phyloP scores from a whole-genome alignment of 192 early-diverging fungal species.

The Coemansia javaensis region DNA sequence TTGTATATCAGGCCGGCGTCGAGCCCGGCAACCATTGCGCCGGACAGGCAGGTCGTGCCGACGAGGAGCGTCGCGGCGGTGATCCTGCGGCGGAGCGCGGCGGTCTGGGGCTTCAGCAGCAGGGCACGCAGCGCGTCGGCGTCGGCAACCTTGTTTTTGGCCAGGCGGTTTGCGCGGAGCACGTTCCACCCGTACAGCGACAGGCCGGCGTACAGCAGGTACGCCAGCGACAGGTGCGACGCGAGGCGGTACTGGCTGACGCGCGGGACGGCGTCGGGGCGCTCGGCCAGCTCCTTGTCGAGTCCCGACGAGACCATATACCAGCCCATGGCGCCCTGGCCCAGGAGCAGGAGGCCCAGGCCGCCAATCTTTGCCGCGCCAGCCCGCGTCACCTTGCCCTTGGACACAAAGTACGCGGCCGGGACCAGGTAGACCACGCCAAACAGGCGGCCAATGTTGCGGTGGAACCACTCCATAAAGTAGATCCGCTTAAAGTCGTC shows the following conservation, averaged over 20 bases:
- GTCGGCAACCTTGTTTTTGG: slow-evolving; percentile 47
- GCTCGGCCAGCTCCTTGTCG: slow-evolving; percentile 69
- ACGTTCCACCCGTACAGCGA: slow-evolving; percentile 76
- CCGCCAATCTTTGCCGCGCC: slow-evolving; percentile 59
- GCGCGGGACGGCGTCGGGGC: slow-evolving; percentile 76
- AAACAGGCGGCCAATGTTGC: slow-evolving; percentile 91
- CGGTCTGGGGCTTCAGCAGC: slow-evolving; percentile 56
- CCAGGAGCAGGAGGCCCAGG: slow-evolving; percentile 63
- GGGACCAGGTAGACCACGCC: slow-evolving; percentile 84
- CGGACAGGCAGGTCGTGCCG: slow-evolving; percentile 83
- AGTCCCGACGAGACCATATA: slow-evolving; percentile 97
- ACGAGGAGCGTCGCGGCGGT: slow-evolving; percentile 54
- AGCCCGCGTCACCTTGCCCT: slow-evolving; percentile 68
- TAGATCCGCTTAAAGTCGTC: slow-evolving; percentile 96
- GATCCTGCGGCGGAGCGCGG: slow-evolving; percentile 49
- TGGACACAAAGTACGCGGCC: slow-evolving; percentile 75
- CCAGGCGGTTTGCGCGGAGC: slow-evolving; percentile 63
- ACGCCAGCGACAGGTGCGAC: slow-evolving; percentile 84
- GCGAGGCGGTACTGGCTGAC: slow-evolving; percentile 93
- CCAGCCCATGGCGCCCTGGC: slow-evolving; percentile 93
- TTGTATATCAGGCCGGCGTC: slow-evolving; percentile 97
- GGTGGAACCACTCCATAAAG: slow-evolving; percentile 97
- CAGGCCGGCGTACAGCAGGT: slow-evolving; percentile 78
- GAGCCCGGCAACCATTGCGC: slow-evolving; percentile 92
- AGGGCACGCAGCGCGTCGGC: slow-evolving; percentile 59